Evolutionary conservation across 2,329 filamentous ascomycete species (phyloP), one percentile per base, ranked within the genome.

Genomic region (Nigrospora osmanthi): DNA sequence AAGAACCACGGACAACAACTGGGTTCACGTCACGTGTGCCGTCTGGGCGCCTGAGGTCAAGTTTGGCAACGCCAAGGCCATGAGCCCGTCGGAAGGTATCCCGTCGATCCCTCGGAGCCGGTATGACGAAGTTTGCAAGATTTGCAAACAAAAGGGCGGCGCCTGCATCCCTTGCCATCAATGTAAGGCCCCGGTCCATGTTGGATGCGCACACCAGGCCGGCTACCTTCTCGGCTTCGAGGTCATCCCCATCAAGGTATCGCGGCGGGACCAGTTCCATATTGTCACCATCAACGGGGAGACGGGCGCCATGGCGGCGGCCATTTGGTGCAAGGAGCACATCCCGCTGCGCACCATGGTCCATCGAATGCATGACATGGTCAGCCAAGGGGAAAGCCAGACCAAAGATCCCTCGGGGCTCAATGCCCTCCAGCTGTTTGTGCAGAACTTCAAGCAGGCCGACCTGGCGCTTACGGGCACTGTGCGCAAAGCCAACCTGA

Each of bases 1-100:
- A 68, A 81, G 88, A 40, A 98, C 93, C 0, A 87, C 86, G 4
- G 89, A 94, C 61, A 97, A 97, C 67, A 97, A 97, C 59, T 98
- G 93, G 93, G 88, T 96, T 14, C 93, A 98, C 61, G 89, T 97
- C 28, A 84, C 85, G 34, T 98, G 93, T 59, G 90, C 93, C 1
- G 73, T 95, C 15, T 97, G 88, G 82, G 90, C 86, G 11, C 83
- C 89, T 0, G 93, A 98, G 64, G 84, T 95, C 56, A 93, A 90
- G 58, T 98, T 96, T 63, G 90, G 87, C 50, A 87, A 87, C 55
- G 85, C 89, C 15, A 82, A 83, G 57, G 81, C 85, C 15, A 70
- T 98, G 32, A 86, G 89, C 54, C 85, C 89, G 31, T 89, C 87
- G 2, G 93, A 98, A 67, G 91, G 91, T 16, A 89, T 98, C 51